Evolutionary conservation across 2,329 filamentous ascomycete species (phyloP), one percentile per base, ranked within the genome.

Genomic region (Curvularia sp.): DNA sequence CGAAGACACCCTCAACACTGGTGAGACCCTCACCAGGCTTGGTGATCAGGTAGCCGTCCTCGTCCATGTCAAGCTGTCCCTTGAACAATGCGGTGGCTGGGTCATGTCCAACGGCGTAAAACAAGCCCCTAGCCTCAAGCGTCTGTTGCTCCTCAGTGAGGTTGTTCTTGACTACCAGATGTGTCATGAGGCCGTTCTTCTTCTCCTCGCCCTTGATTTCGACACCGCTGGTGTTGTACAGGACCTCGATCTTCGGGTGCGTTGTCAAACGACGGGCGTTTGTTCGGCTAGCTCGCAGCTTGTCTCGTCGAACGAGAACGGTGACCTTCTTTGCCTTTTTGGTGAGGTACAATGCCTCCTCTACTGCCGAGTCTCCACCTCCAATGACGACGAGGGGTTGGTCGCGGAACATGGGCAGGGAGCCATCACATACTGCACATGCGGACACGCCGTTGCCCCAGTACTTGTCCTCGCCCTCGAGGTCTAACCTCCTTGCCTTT

Each of bases 391-490:
- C 92, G 54, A 99, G 84, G 8, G 91, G 94, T 85, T 97, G 96
- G 80, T 97, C 92, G 70, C 94, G 87, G 88, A 97, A 99, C 78
- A 99, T 97, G 60, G 95, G 95, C 46, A 98, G 89, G 49, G 93
- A 95, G 64, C 95, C 95, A 75, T 99, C 95, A 80, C 95, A 99
- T 48, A 99, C 95, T 32, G 95, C 95, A 80, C 95, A 99, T 49
- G 95, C 95, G 51, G 90, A 95, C 75, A 99, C 92, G 68, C 95
- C 95, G 77, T 91, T 95, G 77, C 97, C 93, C 96, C 96, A 99
- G 86, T 93, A 99, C 78, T 89, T 91, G 54, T 96, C 91, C 83
- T 99, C 95, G 53, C 95, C 96, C 12, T 88, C 83, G 46, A 99
- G 86, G 77, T 89, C 83, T 54, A 99, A 82, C 63, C 96, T 87